Conservation (phyloP, 768 basidiomycete species). For the Fibroporia radiculosa region DNA sequence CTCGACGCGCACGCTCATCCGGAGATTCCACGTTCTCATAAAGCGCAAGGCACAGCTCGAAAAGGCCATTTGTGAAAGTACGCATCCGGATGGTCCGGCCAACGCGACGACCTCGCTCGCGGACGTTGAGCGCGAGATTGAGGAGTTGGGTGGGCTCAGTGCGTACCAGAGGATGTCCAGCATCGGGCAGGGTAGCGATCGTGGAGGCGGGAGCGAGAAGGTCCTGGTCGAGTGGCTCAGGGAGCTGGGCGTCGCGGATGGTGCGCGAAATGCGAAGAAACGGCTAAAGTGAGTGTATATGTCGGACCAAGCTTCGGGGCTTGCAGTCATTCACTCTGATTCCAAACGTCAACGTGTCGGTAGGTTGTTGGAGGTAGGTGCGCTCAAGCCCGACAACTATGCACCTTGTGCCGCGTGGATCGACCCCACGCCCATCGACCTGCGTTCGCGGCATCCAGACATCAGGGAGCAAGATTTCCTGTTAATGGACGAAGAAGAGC, state of each 20-base stretch:
- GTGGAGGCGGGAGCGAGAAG: conserved; percentile 87
- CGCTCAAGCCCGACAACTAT: conserved; percentile 81
- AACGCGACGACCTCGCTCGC: conserved; percentile 28
- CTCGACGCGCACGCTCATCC: conserved; percentile 66
- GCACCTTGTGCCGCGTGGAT: conserved; percentile 62
- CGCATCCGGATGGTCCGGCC: conserved; percentile 7
- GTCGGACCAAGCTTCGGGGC: not conserved
- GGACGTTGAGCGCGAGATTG: conserved; percentile 55
- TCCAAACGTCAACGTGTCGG: not conserved
- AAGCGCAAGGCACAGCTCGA: conserved; percentile 58
- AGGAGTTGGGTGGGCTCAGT: conserved; percentile 67
- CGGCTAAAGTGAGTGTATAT: conserved; percentile 32
- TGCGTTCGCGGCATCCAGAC: conserved; percentile 73
- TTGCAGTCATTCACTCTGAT: not conserved
- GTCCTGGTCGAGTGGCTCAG: conserved; percentile 72
- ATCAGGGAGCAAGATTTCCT: conserved; percentile 88
- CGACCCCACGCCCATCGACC: conserved; percentile 66
- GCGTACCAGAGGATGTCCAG: conserved; percentile 79
- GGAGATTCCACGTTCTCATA: conserved; percentile 72
- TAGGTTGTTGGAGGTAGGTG: conserved; percentile 86
- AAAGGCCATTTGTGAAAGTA: conserved; percentile 2
- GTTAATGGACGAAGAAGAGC: conserved; percentile 41
- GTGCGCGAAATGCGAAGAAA: conserved; percentile 12
- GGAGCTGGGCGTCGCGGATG: conserved; percentile 30
- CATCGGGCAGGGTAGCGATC: conserved; percentile 69